Evolutionary conservation across 306 rosid genomes (phyloP), one percentile per base, ranked within the genome.

Genomic region (Prunus fruticosa): DNA sequence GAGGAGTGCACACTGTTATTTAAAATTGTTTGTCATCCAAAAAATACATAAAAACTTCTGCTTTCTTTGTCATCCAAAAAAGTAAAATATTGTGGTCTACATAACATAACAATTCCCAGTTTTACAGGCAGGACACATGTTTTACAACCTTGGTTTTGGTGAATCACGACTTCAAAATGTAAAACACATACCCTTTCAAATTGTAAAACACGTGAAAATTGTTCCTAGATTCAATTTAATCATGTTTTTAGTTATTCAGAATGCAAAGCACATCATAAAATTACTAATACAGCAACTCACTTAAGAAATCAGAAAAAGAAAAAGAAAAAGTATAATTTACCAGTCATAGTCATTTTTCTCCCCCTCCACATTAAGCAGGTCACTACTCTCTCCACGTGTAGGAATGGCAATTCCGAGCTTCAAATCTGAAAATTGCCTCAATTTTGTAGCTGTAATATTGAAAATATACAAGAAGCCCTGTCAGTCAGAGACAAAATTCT

Each of bases 291-390:
- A 30, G 22, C 15, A 72, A 53, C 4, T 27, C 23, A 81, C 20
- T 18, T 6, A 53, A 32, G 20, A 11, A 20, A 68, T 20, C 46
- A 60, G 43, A 57, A 38, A 49, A n/a, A n/a, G n/a, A n/a, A n/a
- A 58, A 22, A 30, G 45, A 70, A 78, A 87, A 73, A 60, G 50
- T 71, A 67, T 32, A 47, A 78, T 91, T 71, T 75, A 92, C 97
- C 97, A 92, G 64, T 92, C 96, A 19, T 90, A 92, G 83, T 92
- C 97, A 77, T 90, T 88, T 84, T 90, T 92, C 63, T 90, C 96
- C 60, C 85, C 92, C 25, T 90, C 93, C 7, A 63, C 86, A 86
- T 82, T 85, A 71, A 92, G 93, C 78, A 92, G 84, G 58, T 88
- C 89, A 72, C 91, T 88, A 58, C 82, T 87, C 90, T 87, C 88